Percentiles rank a stretch among this genome's conserved stretches.
These are phyloP conservation scores for Magnusiomyces tetraspermus DNA, from an alignment of 1,139 yeast species.

Conservation along the genomic window DNA sequence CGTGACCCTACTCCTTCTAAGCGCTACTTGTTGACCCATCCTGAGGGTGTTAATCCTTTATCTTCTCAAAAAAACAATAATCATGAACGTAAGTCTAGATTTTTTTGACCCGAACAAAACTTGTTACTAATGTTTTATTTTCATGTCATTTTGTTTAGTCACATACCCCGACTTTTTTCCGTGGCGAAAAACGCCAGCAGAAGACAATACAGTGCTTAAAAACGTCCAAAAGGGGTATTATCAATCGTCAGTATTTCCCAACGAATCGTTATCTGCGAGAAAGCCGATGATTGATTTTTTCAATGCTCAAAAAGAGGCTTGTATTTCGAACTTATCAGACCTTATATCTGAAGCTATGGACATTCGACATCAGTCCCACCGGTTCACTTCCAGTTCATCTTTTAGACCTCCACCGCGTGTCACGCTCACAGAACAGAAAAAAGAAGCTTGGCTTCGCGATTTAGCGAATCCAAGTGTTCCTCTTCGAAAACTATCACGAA, in stretches of 20 bases:
- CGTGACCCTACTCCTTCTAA: slow-evolving; percentile 22
- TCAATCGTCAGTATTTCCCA: slow-evolving; percentile 46
- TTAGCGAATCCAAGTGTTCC: slow-evolving; percentile 62
- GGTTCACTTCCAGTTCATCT: slow-evolving; percentile 45
- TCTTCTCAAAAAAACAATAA: slow-evolving; percentile 20
- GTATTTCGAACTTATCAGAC: slow-evolving; percentile 47
- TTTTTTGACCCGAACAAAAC: neutral
- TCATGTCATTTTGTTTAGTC: slow-evolving; percentile 12
- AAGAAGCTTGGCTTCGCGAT: slow-evolving; percentile 77
- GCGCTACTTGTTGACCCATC: slow-evolving; percentile 23
- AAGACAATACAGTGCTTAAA: slow-evolving; percentile 42
- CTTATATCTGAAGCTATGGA: slow-evolving; percentile 58
- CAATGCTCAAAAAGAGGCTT: slow-evolving; percentile 39
- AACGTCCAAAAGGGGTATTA: slow-evolving; percentile 52
- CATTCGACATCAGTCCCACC: slow-evolving; percentile 56
- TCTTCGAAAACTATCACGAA: slow-evolving; percentile 55
- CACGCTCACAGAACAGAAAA: slow-evolving; percentile 75
- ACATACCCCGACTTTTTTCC: slow-evolving; percentile 71
- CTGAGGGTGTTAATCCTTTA: slow-evolving; percentile 33
- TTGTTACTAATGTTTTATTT: neutral
- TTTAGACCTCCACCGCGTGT: slow-evolving; percentile 80
- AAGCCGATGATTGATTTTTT: slow-evolving; percentile 28
- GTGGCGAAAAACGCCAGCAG: slow-evolving; percentile 50
- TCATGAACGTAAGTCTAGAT: slow-evolving; percentile 10
- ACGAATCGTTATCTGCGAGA: slow-evolving; percentile 36